A percentile compares a stretch with the other conserved stretches of the same genome.
Conservation (phyloP, 148 eudicot species). For the Talinum fruticosum region DNA sequence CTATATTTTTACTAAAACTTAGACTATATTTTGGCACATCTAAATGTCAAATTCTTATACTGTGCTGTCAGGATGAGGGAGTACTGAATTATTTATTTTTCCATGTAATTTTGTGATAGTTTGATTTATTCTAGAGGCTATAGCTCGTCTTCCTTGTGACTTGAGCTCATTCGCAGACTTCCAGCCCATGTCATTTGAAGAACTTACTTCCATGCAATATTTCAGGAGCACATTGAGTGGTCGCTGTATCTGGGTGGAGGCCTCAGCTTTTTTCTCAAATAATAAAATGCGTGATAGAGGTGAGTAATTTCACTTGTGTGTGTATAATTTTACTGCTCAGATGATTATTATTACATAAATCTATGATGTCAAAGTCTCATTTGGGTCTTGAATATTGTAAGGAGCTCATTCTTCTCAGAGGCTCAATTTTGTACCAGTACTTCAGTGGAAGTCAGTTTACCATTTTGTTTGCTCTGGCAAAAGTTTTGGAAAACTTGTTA, state of each 20-base stretch:
- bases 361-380: background rate
- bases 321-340: background rate
- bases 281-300: conserved; percentile 34
- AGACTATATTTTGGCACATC: too few relatives aligned
- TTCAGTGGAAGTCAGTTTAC: background rate
- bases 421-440: background rate
- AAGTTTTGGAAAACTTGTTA: background rate
- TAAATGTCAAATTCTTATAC: too few relatives aligned
- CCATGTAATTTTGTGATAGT: too few relatives aligned
- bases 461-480: background rate
- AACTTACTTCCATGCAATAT: conserved; percentile 7
- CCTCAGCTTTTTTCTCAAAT: conserved; percentile 34
- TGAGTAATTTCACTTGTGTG: conserved; percentile 23
- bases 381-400: background rate
- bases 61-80: too few relatives aligned
- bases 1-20: too few relatives aligned
- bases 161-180: background rate
- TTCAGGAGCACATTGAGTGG: conserved; percentile 38
- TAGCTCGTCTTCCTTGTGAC: background rate
- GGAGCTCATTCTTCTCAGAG: background rate
- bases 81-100: too few relatives aligned
- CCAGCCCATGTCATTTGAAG: background rate
- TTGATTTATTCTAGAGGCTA: background rate
- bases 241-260: conserved; percentile 37
- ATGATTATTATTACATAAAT: conserved; percentile 5